These are phyloP conservation scores for Parsonsia alboflavescens DNA, from an alignment of 257 asterid species.

Conservation along the genomic window DNA sequence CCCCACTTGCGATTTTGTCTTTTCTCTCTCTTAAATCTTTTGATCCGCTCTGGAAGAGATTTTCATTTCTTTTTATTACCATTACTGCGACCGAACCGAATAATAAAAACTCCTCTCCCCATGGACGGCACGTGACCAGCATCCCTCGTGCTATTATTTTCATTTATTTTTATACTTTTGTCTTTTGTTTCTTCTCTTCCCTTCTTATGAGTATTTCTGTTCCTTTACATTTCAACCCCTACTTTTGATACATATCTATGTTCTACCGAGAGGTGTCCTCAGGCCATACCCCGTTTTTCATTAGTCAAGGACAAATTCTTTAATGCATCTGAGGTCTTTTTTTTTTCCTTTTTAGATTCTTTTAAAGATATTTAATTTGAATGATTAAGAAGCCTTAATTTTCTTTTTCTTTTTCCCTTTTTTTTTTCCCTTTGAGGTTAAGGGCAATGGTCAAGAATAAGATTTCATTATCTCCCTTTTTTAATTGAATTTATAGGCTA, in stretches of 20 bases:
- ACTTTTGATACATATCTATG: neutral
- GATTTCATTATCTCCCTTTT: too few relatives aligned
- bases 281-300: too few relatives aligned
- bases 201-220: neutral
- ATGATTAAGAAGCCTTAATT: too few relatives aligned
- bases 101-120: slow-evolving; percentile 4
- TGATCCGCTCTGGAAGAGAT: slow-evolving; percentile 6
- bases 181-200: neutral
- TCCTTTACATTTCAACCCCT: neutral
- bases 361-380: too few relatives aligned
- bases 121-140: slow-evolving; percentile 23
- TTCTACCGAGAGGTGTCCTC: too few relatives aligned
- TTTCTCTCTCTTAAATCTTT: neutral
- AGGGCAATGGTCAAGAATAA: neutral
- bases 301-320: too few relatives aligned
- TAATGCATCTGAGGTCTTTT: too few relatives aligned
- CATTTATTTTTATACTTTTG: neutral
- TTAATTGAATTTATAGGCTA: neutral
- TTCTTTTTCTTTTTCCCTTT: too few relatives aligned
- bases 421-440: too few relatives aligned
- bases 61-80: too few relatives aligned
- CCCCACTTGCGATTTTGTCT: slow-evolving; percentile 10
- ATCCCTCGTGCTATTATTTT: neutral
- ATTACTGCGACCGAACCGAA: too few relatives aligned
- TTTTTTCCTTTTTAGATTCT: too few relatives aligned